These are phyloP conservation scores for Murraya paniculata DNA, from an alignment of 345 rosid genomes.

Conservation along the genomic window DNA sequence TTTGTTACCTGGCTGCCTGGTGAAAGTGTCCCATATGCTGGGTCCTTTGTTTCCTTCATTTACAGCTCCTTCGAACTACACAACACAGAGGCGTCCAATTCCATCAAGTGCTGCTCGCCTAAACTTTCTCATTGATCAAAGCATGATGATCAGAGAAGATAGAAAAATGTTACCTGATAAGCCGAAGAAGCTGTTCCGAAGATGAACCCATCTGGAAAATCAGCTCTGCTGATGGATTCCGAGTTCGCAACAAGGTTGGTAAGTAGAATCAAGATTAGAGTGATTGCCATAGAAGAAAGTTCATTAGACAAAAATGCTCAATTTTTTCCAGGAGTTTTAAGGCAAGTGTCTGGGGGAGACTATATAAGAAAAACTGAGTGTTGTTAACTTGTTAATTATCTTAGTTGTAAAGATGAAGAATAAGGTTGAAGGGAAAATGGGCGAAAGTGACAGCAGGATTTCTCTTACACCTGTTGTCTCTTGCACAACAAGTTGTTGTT, in stretches of 20 bases:
- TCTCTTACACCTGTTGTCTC: slow-evolving; percentile 25
- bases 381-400: slow-evolving; percentile 1
- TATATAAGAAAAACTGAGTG: neutral
- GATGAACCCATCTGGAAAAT: slow-evolving; percentile 71
- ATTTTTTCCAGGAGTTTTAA: neutral
- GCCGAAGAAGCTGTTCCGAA: slow-evolving; percentile 97
- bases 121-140: neutral
- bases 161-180: slow-evolving; percentile 55
- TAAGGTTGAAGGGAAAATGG: slow-evolving; percentile 10
- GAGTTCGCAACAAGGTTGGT: slow-evolving; percentile 21
- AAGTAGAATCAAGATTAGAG: slow-evolving; percentile 16
- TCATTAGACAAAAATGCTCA: neutral
- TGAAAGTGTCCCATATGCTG: slow-evolving; percentile 90
- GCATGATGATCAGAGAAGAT: neutral
- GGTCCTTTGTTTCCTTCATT: slow-evolving; percentile 86
- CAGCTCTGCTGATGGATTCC: slow-evolving; percentile 55
- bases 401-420: slow-evolving; percentile 31
- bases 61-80: slow-evolving; percentile 88
- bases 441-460: slow-evolving; percentile 6
- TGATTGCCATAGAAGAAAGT: slow-evolving; percentile 19
- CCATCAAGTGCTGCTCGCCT: neutral
- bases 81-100: neutral
- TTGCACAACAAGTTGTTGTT: slow-evolving; percentile 27
- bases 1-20: slow-evolving; percentile 61
- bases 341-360: neutral